Evolutionary conservation across 306 rosid species (phyloP), one percentile per base, ranked within the genome.

Genomic region (Prunus fruticosa): DNA sequence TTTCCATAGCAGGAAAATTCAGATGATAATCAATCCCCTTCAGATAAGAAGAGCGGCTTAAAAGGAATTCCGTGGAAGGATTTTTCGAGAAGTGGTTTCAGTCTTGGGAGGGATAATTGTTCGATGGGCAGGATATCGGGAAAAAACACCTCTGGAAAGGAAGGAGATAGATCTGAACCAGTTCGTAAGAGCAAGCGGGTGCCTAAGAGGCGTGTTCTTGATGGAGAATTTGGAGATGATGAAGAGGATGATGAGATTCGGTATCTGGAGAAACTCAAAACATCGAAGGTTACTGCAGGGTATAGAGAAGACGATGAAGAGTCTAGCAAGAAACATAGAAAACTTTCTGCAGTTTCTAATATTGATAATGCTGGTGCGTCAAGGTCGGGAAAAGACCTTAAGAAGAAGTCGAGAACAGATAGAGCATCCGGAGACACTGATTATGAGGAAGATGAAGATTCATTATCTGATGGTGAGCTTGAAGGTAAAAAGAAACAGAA

Each of bases 61-160:
- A 91, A 90, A 78, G 99, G 99, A 64, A 82, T 95, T 84, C 99
- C 97, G 3, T 92, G 97, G 99, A 95, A 84, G 80, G 96, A 92
- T 86, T 92, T 92, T 75, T 80, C 92, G 19, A 79, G 87, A 80
- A 90, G 84, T 78, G 88, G 99, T 72, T 82, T 86, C 84, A 88
- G 84, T 83, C 76, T 90, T 25, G 89, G 84, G 73, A 92, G 78
- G 84, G 97, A 89, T 74, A 92, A 82, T 41, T 72, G 89, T 38
- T 64, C 38, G 72, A 88, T 85, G 88, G 92, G 89, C 78, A 92
- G 80, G 81, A 71, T 43, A 79, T 74, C 89, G 5, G 85, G 85
- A 57, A 91, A 90, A 82, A 90, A 64, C 68, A 4, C 81, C 56
- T 75, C 82, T 82, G 76, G 64, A 15, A 91, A 72, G 80, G 86